Evolutionary conservation across 1,139 yeast species (phyloP), one percentile per base, ranked within the genome.

Genomic region (Lodderomyces pseudojiufengensis): DNA sequence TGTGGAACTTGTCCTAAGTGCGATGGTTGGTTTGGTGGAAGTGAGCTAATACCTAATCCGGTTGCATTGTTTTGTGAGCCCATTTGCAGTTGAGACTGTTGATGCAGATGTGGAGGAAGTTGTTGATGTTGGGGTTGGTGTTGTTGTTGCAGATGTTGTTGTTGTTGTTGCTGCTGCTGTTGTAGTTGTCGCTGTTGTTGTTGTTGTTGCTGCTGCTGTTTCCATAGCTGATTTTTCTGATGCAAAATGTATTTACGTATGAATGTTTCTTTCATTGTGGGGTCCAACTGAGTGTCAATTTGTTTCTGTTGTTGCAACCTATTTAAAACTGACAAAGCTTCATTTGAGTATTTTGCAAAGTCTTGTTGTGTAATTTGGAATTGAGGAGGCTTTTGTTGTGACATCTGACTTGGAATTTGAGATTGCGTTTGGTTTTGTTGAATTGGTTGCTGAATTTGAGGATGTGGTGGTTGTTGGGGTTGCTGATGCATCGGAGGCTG

Each of bases 361-460:
- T 70, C 76, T 35, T 69, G 72, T 16, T 62, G 63, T 4, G 73
- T 64, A 32, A 70, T 60, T 36, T 55, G 63, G 38, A 66, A 57
- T 38, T 58, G 59, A 3, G 74, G 73, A 1, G 64, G 65, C 37
- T 59, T 40, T 24, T 38, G 48, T 18, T 18, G 20, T 18, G 20
- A 5, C 7, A n/a, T n/a, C n/a, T n/a, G n/a, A 12, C 20, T 27
- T 27, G 22, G 41, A 26, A 39, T 50, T 11, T 32, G 29, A 33
- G 35, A 42, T 31, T 33, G 44, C 29, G 29, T 46, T 32, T 45
- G 50, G 21, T 40, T 45, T 12, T 39, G 38, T 18, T 40, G 48
- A 21, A 39, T 47, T 34, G 47, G 54, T 32, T 44, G 53, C 9
- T 25, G 46, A 24, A 31, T 58, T 16, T 37, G 37, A 33, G 41